Percentiles rank a stretch among this genome's conserved stretches.
These are phyloP conservation scores for Paramecium caudatum DNA, from an alignment of 73 alveolate species.

Conservation along the genomic window DNA sequence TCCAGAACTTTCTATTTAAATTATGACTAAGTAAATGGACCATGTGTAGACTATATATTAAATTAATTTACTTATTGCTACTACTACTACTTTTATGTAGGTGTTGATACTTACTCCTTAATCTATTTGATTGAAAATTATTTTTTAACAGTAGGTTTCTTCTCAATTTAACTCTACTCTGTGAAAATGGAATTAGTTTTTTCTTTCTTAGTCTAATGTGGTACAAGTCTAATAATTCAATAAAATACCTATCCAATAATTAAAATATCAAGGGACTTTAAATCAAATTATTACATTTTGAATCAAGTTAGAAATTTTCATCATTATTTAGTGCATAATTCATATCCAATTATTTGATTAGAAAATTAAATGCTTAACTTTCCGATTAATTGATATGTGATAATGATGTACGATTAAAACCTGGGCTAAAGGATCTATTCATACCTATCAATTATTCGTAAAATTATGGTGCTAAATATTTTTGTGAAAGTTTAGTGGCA, in stretches of 20 bases:
- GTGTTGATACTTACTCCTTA: background rate
- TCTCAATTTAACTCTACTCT: constrained; percentile 2
- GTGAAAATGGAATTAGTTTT: constrained; percentile 13
- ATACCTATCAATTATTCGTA: background rate
- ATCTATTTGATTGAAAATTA: background rate
- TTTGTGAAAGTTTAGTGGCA: constrained; percentile 26
- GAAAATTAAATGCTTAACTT: background rate
- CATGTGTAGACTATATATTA: background rate
- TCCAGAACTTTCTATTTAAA: background rate
- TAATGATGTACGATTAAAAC: constrained; percentile 2
- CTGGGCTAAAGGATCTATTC: constrained; percentile 26
- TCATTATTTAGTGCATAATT: constrained; percentile 1
- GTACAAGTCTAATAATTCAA: background rate
- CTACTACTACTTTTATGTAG: background rate
- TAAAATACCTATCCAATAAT: background rate
- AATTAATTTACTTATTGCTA: background rate
- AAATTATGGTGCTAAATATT: constrained; percentile 5
- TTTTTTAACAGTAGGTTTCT: background rate
- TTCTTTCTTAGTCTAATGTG: background rate
- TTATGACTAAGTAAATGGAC: background rate
- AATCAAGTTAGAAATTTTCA: background rate
- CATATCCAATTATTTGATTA: background rate
- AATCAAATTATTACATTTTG: constrained; percentile 14
- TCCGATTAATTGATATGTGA: constrained; percentile 18
- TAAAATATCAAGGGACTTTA: background rate